Percentiles rank a stretch among this genome's conserved stretches.
phyloP scores from a whole-genome alignment of 2,329 filamentous ascomycete species.

The Penicillium hordei region DNA sequence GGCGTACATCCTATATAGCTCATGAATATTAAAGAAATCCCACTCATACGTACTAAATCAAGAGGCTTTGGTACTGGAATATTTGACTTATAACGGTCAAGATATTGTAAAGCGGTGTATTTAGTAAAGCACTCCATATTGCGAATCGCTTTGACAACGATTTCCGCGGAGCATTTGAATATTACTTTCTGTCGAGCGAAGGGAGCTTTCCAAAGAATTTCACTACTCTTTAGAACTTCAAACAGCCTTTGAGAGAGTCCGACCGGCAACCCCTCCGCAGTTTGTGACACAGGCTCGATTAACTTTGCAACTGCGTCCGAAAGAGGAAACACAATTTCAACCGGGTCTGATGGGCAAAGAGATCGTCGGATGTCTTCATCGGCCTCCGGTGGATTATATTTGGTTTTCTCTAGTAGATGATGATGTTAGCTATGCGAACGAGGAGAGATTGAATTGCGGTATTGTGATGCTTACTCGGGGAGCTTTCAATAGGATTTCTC shows the following conservation, averaged over 20 bases:
- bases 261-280: not conserved
- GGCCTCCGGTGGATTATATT: not conserved
- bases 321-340: slow-evolving; percentile 8
- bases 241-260: slow-evolving; percentile 15
- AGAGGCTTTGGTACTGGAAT: slow-evolving; percentile 22
- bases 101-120: slow-evolving; percentile 29
- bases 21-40: slow-evolving; percentile 25
- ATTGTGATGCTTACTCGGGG: not conserved
- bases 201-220: slow-evolving; percentile 24
- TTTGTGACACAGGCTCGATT: not conserved
- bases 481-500: no score
- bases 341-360: slow-evolving; percentile 6
- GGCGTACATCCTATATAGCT: slow-evolving; percentile 12
- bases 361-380: slow-evolving; percentile 8
- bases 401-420: not conserved
- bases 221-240: slow-evolving; percentile 17
- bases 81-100: slow-evolving; percentile 19
- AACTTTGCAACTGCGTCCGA: slow-evolving; percentile 1
- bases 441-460: not conserved
- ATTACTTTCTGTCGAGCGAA: slow-evolving; percentile 24
- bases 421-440: not conserved
- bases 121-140: slow-evolving; percentile 25
- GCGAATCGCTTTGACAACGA: slow-evolving; percentile 25
- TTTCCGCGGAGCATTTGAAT: slow-evolving; percentile 18
- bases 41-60: slow-evolving; percentile 20